phyloP scores from a whole-genome alignment of 73 alveolate genomes.

The Paramecium sonneborni region DNA sequence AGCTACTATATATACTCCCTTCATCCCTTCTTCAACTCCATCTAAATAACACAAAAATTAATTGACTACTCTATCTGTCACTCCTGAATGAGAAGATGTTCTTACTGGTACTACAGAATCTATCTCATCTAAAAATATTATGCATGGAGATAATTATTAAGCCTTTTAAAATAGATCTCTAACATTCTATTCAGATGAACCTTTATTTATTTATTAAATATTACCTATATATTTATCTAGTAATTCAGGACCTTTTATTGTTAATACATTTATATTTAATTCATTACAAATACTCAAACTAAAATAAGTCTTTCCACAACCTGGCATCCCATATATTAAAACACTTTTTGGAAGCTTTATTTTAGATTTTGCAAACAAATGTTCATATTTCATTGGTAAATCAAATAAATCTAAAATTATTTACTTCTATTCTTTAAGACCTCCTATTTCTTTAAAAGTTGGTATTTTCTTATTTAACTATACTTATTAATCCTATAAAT shows the following conservation, averaged over 20 bases:
- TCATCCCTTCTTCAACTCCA: slow-evolving; percentile 83
- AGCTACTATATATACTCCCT: slow-evolving; percentile 83
- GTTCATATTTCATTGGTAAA: slow-evolving; percentile 67
- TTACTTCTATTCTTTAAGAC: slow-evolving; percentile 70
- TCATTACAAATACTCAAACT: slow-evolving; percentile 86
- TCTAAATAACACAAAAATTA: slow-evolving; percentile 83
- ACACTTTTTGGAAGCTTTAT: slow-evolving; percentile 74
- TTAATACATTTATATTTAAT: slow-evolving; percentile 75
- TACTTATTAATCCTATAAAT: not conserved
- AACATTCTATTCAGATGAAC: slow-evolving; percentile 81
- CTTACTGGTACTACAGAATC: slow-evolving; percentile 89
- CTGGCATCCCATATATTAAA: slow-evolving; percentile 91
- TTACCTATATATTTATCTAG: slow-evolving; percentile 89
- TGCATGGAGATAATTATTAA: slow-evolving; percentile 76
- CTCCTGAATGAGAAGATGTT: slow-evolving; percentile 83
- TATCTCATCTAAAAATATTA: slow-evolving; percentile 89
- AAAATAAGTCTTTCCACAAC: slow-evolving; percentile 86
- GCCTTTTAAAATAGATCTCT: slow-evolving; percentile 89
- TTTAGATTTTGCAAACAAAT: slow-evolving; percentile 70
- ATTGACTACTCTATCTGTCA: slow-evolving; percentile 84
- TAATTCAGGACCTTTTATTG: slow-evolving; percentile 92
- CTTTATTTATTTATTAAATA: not conserved
- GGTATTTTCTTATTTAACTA: slow-evolving; percentile 35
- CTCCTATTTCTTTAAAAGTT: slow-evolving; percentile 76
- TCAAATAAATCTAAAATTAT: slow-evolving; percentile 76